Evolutionary conservation across 2,329 filamentous ascomycete species (phyloP).

Genomic region (Arthrobotrys iridis): DNA sequence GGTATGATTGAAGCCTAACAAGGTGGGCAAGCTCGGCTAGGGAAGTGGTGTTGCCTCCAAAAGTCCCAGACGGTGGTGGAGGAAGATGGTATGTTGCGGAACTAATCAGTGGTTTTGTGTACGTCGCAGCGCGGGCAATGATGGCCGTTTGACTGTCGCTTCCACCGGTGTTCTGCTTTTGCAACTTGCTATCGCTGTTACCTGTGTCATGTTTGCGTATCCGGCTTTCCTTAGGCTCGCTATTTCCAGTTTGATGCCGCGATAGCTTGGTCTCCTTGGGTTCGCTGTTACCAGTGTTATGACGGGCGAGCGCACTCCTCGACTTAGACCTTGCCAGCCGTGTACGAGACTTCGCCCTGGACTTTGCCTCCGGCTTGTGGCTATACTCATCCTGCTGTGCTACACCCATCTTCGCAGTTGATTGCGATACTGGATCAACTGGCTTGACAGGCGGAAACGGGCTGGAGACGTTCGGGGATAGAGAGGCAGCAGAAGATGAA

Average conservation of each 20-base stretch:
- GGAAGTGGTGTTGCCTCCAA: slow-evolving; percentile 73
- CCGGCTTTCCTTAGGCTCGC: slow-evolving; percentile 52
- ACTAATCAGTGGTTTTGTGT: slow-evolving; percentile 53
- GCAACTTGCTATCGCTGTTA: slow-evolving; percentile 49
- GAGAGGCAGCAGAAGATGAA: slow-evolving; percentile 44
- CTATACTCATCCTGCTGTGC: slow-evolving; percentile 50
- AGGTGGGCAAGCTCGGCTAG: slow-evolving; percentile 81
- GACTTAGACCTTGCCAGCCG: slow-evolving; percentile 50
- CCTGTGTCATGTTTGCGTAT: slow-evolving; percentile 52
- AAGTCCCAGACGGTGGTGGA: slow-evolving; percentile 61
- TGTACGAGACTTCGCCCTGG: slow-evolving; percentile 49
- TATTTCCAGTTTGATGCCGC: slow-evolving; percentile 51
- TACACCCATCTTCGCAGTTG: slow-evolving; percentile 52
- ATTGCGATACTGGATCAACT: slow-evolving; percentile 35
- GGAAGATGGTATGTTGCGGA: slow-evolving; percentile 46
- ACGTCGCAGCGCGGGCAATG: slow-evolving; percentile 44
- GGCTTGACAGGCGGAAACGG: slow-evolving; percentile 27
- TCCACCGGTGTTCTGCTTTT: slow-evolving; percentile 50
- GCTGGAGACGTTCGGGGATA: slow-evolving; percentile 31
- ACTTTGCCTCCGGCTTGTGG: slow-evolving; percentile 43
- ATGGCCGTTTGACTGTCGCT: slow-evolving; percentile 52
- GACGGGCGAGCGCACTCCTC: slow-evolving; percentile 41
- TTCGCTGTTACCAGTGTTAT: slow-evolving; percentile 52
- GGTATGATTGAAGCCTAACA: slow-evolving; percentile 80
- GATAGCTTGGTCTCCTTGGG: slow-evolving; percentile 48